Base-by-base conservation (phyloP, 2,329 filamentous ascomycete species). In the Neoarthrinium moseri region DNA sequence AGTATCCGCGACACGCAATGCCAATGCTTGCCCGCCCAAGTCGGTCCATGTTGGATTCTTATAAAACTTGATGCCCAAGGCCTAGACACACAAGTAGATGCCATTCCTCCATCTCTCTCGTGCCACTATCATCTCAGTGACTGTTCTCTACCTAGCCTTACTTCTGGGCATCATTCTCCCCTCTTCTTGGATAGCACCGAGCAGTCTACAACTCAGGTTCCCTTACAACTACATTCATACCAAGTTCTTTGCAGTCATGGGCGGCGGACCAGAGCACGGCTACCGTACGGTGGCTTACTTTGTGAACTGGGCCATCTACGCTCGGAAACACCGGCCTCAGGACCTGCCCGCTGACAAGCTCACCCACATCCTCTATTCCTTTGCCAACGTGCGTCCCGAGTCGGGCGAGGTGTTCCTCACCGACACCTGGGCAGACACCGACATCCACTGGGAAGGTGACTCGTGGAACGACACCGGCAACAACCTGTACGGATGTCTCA, bases 351-450 rank as follows among this genome's bases (percentile, higher is more conserved):
- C 78, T 4, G 80, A 91, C 45, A 86, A 89, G 46, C 79, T 96
- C 33, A 97, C 91, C 0, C 92, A 97, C 61, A 70, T 97, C 4
- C 81, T 96, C 13, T 96, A 96, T 55, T 75, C 91, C 13, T 97
- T 97, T 68, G 92, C 89, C 60, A 95, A 96, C 63, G 81, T 96
- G 48, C 79, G 81, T 4, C 76, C 84, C 3, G 88, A 92, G 3
- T 82, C 78, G 24, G 92, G 92, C 40, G 89, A 95, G 67, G 90
- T 95, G 66, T 87, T 77, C 56, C 65, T 86, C 51, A 84, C 81
- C 6, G 82, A 86, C 57, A 56, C 68, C 5, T 86, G 81, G 81
- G 77, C 81, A 38, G 83, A 86, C 62, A 81, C 78, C 1, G 87
- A 94, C 56, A 95, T 91, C 61, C 82, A 84, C 62, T 85, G 77